Evolutionary conservation across 495 filamentous ascomycete species (phyloP), one percentile per base, ranked within the genome.

Genomic region (Penicillium subrubescens): DNA sequence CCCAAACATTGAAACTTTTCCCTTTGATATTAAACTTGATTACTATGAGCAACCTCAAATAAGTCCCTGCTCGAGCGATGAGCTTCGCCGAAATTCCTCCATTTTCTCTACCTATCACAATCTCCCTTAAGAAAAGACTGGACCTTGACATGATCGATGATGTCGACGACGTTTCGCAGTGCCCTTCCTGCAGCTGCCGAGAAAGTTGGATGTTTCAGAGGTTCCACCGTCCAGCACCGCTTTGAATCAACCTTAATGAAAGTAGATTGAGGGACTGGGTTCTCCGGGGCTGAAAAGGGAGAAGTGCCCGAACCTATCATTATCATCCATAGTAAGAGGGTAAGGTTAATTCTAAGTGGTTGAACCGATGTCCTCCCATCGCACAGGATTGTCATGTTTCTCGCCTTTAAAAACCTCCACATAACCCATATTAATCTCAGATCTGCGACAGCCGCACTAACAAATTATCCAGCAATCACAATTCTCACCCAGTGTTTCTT

Each of bases 401-500:
- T 31, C 48, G 5, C 15, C n/a, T 52, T 7, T 15, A 14, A 52
- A 25, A 14, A 43, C 25, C 34, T n/a, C 44, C n/a, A 21, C 44
- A 51, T 15, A 23, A 46, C 55, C 23, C 23, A 58, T 48, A 12
- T 27, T n/a, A 60, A 48, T n/a, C 53, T 19, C 21, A 39, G 14
- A 34, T 57, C 11, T 35, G n/a, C 10, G 19, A 27, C 41, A 57
- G 41, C 23, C 12, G 23, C 51, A 50, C n/a, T n/a, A 21, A 5
- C 11, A 39, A 35, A 57, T 61, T 61, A 31, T 61, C 63, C 67
- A 61, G 44, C 63, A 69, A 64, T 69, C 63, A 61, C 12, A 35
- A 34, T 56, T 23, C 12, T 37, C 46, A 6, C 17, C 59, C 12
- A 11, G 19, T 55, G 17, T 12, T 54, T 43, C 50, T 34, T 15